These are phyloP conservation scores for Odontarrhena argentea DNA, from an alignment of 345 rosid species.

Conservation along the genomic window DNA sequence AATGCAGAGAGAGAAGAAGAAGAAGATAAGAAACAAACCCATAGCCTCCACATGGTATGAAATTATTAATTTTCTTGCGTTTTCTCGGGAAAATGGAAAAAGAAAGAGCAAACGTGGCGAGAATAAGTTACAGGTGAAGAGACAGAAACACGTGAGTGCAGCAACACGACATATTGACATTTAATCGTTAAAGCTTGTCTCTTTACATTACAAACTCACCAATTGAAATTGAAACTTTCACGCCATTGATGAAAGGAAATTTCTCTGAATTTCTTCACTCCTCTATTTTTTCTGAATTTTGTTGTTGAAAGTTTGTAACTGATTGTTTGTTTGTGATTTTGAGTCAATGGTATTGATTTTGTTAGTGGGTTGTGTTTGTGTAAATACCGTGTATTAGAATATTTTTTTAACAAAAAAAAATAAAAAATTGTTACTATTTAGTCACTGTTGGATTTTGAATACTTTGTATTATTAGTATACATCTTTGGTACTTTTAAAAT, in stretches of 20 bases:
- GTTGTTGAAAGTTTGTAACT: neutral
- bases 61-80: slow-evolving; percentile 2
- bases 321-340: neutral
- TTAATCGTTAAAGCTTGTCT: neutral
- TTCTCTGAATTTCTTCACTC: slow-evolving; percentile 14
- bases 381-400: too few relatives aligned
- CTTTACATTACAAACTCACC: slow-evolving; percentile 9
- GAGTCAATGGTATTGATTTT: neutral
- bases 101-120: slow-evolving; percentile 39
- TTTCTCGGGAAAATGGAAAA: slow-evolving; percentile 29
- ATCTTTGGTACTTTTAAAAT: neutral
- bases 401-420: too few relatives aligned
- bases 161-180: slow-evolving; percentile 27
- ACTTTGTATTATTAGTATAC: neutral
- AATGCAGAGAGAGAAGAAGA: neutral
- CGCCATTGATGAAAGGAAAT: slow-evolving; percentile 33
- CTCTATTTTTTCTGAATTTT: neutral
- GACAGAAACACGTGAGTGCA: slow-evolving; percentile 44
- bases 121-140: slow-evolving; percentile 43
- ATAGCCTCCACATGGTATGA: slow-evolving; percentile 28
- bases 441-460: too few relatives aligned
- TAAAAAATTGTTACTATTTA: too few relatives aligned
- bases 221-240: neutral
- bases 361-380: too few relatives aligned
- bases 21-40: slow-evolving; percentile 32